These are phyloP conservation scores for Aspergillus versicolor DNA, from an alignment of 2,329 filamentous ascomycete genomes.

Conservation along the genomic window DNA sequence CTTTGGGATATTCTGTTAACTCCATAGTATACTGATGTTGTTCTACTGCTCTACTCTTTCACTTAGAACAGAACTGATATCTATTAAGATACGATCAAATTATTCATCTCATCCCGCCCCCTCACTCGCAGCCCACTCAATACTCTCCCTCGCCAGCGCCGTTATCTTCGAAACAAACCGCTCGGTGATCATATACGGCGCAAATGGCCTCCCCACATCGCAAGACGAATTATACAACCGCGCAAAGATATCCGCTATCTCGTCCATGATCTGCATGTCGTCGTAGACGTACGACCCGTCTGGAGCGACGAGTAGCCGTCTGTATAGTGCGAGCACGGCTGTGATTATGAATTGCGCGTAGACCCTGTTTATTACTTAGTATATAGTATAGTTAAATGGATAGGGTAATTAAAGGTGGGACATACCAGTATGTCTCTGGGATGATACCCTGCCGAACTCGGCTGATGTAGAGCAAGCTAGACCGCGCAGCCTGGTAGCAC, in stretches of 20 bases:
- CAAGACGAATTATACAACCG: background rate
- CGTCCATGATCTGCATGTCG: conserved; percentile 2
- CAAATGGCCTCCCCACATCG: background rate
- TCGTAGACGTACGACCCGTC: background rate
- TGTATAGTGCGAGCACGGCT: conserved; percentile 2
- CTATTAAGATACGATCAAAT: too few relatives aligned
- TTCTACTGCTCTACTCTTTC: too few relatives aligned
- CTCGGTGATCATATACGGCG: background rate
- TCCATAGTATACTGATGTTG: too few relatives aligned
- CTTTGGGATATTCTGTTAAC: too few relatives aligned
- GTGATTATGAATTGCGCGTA: conserved; percentile 8
- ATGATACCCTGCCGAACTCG: background rate
- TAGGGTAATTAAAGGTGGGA: too few relatives aligned
- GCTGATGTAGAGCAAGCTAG: conserved; percentile 20
- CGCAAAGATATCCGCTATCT: background rate
- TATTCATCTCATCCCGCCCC: too few relatives aligned
- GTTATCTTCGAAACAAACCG: background rate
- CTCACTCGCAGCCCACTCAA: too few relatives aligned
- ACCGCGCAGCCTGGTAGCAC: conserved; percentile 24
- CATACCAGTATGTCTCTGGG: background rate
- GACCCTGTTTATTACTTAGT: background rate
- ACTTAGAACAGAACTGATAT: too few relatives aligned
- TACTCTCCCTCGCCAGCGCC: background rate
- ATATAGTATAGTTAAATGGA: background rate
- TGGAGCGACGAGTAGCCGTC: background rate